Evolutionary conservation across 176 grass and related monocot genomes (phyloP), one percentile per base, ranked within the genome.

Genomic region (Zea luxurians): DNA sequence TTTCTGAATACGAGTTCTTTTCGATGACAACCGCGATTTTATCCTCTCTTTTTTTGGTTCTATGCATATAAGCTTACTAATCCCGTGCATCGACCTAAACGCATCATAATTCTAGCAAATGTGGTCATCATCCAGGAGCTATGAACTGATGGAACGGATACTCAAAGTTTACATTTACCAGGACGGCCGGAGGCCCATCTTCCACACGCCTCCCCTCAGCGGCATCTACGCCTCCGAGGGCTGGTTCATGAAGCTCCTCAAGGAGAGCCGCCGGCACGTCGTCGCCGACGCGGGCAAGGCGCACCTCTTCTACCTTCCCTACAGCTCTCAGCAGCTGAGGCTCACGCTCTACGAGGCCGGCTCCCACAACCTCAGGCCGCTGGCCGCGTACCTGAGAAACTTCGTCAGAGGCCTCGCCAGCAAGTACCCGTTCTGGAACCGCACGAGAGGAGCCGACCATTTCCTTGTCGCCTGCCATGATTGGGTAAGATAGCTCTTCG

Each of bases 191-290:
- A 75, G 89, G 69, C 92, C 92, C 61, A 95, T 95, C 73, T 91
- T 91, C 89, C 92, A 95, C 83, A 91, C 84, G 34, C 86, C 86
- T 40, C 86, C 90, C 0, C 81, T 91, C 68, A 82, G 84, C 54
- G 89, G 92, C 57, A 95, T 91, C 71, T 95, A 91, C 66, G 89
- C 89, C 7, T 95, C 92, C 13, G 81, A 91, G 83, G 92, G 92
- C 64, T 91, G 92, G 92, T 95, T 95, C 79, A 89, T 95, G 92
- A 91, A 95, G 85, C 81, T 95, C 62, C 84, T 95, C 81, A 83
- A 87, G 85, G 89, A 91, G 68, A 89, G 73, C 84, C 88, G 73
- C 49, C 77, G 79, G 11, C 84, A 85, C 78, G 81, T 82, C 68
- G 80, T 82, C 74, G 12, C 27, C 43, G 84, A 95, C n/a, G 72